Evolutionary conservation across 1,139 yeast species (phyloP).

Genomic region (Scheffersomyces quercinus): DNA sequence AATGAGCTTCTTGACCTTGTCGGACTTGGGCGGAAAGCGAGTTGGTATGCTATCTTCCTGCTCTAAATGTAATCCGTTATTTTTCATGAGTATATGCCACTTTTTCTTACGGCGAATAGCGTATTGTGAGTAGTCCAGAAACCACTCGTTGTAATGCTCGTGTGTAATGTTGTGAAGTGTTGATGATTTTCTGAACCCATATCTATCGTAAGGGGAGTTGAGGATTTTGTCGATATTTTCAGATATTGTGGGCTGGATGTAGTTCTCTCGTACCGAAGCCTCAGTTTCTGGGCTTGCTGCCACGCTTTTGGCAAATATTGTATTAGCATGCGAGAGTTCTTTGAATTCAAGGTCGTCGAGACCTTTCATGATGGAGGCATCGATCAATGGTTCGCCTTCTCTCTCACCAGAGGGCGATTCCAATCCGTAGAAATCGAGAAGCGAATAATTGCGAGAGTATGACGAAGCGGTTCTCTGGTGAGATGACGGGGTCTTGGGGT

Average conservation of each 20-base stretch:
- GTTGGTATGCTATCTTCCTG: constrained; percentile 30
- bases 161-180: constrained; percentile 45
- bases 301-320: constrained; percentile 1
- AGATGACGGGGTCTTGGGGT: constrained; percentile 12
- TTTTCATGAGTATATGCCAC: constrained; percentile 69
- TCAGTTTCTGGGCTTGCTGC: background rate
- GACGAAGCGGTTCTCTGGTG: constrained; percentile 32
- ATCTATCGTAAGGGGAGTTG: constrained; percentile 61
- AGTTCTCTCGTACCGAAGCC: constrained; percentile 1
- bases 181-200: constrained; percentile 78
- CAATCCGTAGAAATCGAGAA: constrained; percentile 22
- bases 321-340: constrained; percentile 2
- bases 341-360: constrained; percentile 6
- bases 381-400: constrained; percentile 1
- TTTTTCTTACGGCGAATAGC: constrained; percentile 64
- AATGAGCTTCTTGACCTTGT: constrained; percentile 76
- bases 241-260: constrained; percentile 6
- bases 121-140: constrained; percentile 63
- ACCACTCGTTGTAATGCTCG: constrained; percentile 74
- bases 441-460: constrained; percentile 35
- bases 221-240: constrained; percentile 12
- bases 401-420: constrained; percentile 17
- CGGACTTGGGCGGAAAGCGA: constrained; percentile 82
- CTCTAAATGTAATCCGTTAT: constrained; percentile 59
- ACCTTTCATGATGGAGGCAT: constrained; percentile 6